These are phyloP conservation scores for Neurospora discreta DNA, from an alignment of 495 filamentous ascomycete genomes.

Conservation along the genomic window DNA sequence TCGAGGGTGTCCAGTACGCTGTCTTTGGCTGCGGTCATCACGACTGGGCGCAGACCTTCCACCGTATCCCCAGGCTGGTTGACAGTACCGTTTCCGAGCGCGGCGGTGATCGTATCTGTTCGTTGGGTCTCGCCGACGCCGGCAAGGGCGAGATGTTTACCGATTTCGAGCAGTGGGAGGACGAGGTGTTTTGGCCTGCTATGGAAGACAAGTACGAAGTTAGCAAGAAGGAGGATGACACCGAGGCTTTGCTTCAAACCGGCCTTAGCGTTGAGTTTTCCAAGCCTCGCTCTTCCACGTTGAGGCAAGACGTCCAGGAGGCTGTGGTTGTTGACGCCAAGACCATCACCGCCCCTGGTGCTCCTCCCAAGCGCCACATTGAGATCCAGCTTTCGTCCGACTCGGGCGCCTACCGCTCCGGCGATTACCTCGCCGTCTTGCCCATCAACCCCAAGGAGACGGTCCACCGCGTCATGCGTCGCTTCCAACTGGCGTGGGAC, in stretches of 20 bases:
- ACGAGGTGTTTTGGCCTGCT: slow-evolving; percentile 53
- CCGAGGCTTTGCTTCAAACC: slow-evolving; percentile 8
- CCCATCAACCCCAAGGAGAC: slow-evolving; percentile 54
- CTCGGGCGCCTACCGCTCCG: slow-evolving; percentile 50
- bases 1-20: slow-evolving; percentile 47
- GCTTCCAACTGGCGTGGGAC: slow-evolving; percentile 51
- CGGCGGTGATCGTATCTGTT: slow-evolving; percentile 39
- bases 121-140: slow-evolving; percentile 50
- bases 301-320: slow-evolving; percentile 56
- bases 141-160: slow-evolving; percentile 54
- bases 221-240: slow-evolving; percentile 7
- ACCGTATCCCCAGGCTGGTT: slow-evolving; percentile 55
- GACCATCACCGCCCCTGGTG: slow-evolving; percentile 42
- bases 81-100: slow-evolving; percentile 39
- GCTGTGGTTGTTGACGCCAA: slow-evolving; percentile 46
- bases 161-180: slow-evolving; percentile 63
- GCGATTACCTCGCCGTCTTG: slow-evolving; percentile 66
- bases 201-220: slow-evolving; percentile 38
- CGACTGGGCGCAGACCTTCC: slow-evolving; percentile 65
- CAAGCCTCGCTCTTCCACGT: slow-evolving; percentile 43
- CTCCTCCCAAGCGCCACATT: slow-evolving; percentile 52
- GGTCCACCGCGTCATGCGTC: slow-evolving; percentile 41
- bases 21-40: slow-evolving; percentile 52
- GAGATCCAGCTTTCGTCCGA: slow-evolving; percentile 54
- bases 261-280: slow-evolving; percentile 47